Percentiles rank a stretch among this genome's conserved stretches.
phyloP scores from a whole-genome alignment of 768 basidiomycete species.

The Tricholoma flavovirens region DNA sequence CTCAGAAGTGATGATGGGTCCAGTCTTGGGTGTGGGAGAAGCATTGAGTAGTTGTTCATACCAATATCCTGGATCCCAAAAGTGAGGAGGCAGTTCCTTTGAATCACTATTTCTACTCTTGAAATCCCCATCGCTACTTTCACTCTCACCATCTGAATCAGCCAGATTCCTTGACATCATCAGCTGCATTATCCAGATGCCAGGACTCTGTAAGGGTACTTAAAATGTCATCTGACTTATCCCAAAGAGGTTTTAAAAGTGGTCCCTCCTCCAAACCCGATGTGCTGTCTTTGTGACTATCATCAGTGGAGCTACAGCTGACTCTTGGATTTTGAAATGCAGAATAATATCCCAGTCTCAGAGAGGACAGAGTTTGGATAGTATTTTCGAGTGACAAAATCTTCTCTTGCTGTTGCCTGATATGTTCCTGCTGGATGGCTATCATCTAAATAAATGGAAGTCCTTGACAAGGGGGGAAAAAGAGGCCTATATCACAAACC shows the following conservation, averaged over 20 bases:
- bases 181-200: slow-evolving; percentile 27
- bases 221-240: background rate
- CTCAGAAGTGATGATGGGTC: background rate
- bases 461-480: background rate
- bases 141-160: background rate
- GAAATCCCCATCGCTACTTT: too few species aligned
- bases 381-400: background rate
- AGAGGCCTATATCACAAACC: background rate
- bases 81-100: background rate
- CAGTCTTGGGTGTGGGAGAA: background rate
- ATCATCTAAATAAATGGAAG: background rate
- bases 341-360: too few species aligned
- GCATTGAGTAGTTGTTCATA: background rate
- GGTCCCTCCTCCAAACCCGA: background rate
- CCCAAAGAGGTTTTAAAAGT: background rate
- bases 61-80: background rate
- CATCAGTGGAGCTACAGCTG: background rate
- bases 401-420: background rate
- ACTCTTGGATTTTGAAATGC: background rate
- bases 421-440: background rate
- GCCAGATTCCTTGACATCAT: background rate
- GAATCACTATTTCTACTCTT: background rate
- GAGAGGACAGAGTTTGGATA: background rate
- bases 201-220: slow-evolving; percentile 18
- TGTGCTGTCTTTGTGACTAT: background rate